A percentile compares a stretch with the other conserved stretches of the same genome.
phyloP scores from a whole-genome alignment of 768 basidiomycete genomes.

The Leccinum sublutescens region DNA sequence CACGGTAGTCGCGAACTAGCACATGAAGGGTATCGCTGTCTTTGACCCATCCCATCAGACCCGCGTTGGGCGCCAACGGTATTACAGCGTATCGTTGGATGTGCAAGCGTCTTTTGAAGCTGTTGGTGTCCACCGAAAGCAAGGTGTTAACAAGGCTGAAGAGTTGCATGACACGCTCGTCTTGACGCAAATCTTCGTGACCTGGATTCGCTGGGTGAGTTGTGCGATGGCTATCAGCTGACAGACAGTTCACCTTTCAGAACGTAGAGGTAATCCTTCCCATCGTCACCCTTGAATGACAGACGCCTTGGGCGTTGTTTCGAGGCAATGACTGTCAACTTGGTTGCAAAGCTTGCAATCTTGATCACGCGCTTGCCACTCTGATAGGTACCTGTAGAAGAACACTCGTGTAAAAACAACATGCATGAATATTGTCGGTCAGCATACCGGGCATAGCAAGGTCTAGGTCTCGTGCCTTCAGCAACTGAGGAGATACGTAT shows the following conservation, averaged over 20 bases:
- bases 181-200: constrained; percentile 98
- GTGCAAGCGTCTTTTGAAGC: constrained; percentile 93
- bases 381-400: constrained; percentile 77
- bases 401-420: not conserved
- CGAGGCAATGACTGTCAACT: constrained; percentile 90
- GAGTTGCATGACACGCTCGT: constrained; percentile 98
- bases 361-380: constrained; percentile 79
- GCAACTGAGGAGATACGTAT: constrained; percentile 91
- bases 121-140: constrained; percentile 87
- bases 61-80: constrained; percentile 93
- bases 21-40: constrained; percentile 96
- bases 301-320: constrained; percentile 95
- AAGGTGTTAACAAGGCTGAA: constrained; percentile 96
- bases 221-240: not conserved
- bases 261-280: constrained; percentile 86
- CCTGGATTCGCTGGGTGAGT: constrained; percentile 44
- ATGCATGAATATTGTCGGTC: not conserved
- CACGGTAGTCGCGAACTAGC: constrained; percentile 93
- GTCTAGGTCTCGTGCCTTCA: constrained; percentile 87
- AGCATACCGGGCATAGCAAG: constrained; percentile 88
- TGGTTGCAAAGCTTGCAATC: constrained; percentile 83
- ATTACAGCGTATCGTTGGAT: constrained; percentile 93
- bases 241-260: constrained; percentile 67
- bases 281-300: constrained; percentile 85
- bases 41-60: constrained; percentile 92